Evolutionary conservation across 345 rosid genomes (phyloP).

Genomic region (Aethionema arabicum): DNA sequence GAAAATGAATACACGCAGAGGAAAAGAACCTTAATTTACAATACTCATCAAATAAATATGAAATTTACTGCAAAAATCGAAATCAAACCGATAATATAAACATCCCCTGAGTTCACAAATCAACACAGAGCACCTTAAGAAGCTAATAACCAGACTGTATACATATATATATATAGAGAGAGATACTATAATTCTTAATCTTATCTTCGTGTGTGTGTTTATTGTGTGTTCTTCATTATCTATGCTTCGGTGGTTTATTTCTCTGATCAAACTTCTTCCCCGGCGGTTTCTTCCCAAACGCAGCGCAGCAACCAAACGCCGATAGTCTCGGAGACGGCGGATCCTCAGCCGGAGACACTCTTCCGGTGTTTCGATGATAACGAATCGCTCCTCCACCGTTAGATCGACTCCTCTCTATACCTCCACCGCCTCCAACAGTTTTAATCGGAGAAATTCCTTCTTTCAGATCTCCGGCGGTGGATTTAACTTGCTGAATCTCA

Average conservation of each 20-base stretch:
- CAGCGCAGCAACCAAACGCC: conserved; percentile 77
- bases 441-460: conserved; percentile 43
- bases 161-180: no score
- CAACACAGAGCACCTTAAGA: no score
- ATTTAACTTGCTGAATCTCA: conserved; percentile 16
- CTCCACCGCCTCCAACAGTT: conserved; percentile 35
- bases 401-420: conserved; percentile 69
- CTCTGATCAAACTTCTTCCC: conserved; percentile 38
- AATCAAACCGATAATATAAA: conserved; percentile 21
- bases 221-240: conserved; percentile 32
- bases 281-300: conserved; percentile 55
- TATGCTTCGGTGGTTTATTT: conserved; percentile 48
- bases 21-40: conserved; percentile 1
- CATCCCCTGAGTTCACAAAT: not conserved
- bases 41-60: not conserved
- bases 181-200: not conserved
- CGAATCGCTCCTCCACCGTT: conserved; percentile 54
- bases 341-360: conserved; percentile 73
- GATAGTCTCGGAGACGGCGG: conserved; percentile 93
- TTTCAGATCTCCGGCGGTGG: conserved; percentile 18
- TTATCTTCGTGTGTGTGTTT: conserved; percentile 4
- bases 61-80: not conserved
- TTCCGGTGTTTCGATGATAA: conserved; percentile 65
- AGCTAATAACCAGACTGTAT: no score
- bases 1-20: not conserved